Conservation (phyloP, 495 filamentous ascomycete species). For the Aspergillus cavernicola region DNA sequence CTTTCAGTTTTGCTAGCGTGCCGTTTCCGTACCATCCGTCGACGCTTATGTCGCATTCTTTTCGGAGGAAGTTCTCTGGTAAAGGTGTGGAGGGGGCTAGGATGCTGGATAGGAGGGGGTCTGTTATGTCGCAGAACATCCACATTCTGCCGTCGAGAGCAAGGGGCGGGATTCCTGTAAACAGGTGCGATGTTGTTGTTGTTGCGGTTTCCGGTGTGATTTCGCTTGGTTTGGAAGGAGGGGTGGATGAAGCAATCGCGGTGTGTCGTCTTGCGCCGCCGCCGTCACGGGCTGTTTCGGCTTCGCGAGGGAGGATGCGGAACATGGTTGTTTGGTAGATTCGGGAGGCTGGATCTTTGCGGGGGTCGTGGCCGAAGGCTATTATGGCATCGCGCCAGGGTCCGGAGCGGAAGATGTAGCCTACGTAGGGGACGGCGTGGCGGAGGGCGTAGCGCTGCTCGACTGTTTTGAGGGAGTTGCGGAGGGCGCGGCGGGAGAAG, state of each 20-base stretch:
- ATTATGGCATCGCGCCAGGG: constrained; percentile 88
- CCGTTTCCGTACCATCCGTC: constrained; percentile 83
- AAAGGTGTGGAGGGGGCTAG: not conserved
- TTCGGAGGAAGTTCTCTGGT: constrained; percentile 30
- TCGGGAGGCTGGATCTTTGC: constrained; percentile 67
- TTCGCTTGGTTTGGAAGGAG: constrained; percentile 19
- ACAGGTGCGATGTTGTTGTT: constrained; percentile 55
- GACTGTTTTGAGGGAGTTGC: constrained; percentile 52
- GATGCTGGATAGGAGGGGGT: constrained; percentile 51
- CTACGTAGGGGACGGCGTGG: constrained; percentile 68
- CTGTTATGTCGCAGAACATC: constrained; percentile 89
- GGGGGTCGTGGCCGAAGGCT: constrained; percentile 80
- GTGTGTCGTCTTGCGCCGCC: constrained; percentile 51
- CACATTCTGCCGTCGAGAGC: constrained; percentile 77
- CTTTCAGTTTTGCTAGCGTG: constrained; percentile 72
- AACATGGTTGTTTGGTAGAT: constrained; percentile 88
- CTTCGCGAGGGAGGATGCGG: constrained; percentile 63
- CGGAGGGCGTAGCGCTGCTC: constrained; percentile 57
- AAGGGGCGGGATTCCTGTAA: constrained; percentile 65
- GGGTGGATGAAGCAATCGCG: no score
- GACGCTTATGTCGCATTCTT: constrained; percentile 50
- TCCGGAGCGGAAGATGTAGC: constrained; percentile 84
- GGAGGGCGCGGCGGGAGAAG: constrained; percentile 77
- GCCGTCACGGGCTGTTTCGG: constrained; percentile 67
- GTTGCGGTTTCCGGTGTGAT: constrained; percentile 16